Base-by-base conservation (phyloP, 2,329 filamentous ascomycete genomes). In the Alternaria rosae region DNA sequence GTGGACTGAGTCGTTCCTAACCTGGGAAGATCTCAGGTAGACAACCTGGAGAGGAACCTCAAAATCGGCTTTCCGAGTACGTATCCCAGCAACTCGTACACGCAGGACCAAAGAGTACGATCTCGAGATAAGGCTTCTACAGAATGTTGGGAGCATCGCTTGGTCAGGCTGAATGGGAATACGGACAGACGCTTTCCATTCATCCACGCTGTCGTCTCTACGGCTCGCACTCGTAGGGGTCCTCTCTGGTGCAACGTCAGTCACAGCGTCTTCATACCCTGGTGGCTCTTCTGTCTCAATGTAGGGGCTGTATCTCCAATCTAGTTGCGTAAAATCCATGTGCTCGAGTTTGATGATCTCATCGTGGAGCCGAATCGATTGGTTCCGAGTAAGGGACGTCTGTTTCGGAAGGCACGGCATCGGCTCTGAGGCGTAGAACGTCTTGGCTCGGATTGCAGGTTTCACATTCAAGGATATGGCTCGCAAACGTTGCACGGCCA, bases 381-480 rank as follows among this genome's bases (percentile, higher is more conserved):
- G 32, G 25, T 23, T 52, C 44, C 51, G 52, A 11, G 8, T 52
- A 10, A 61, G 35, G 38, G n/a, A 53, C 15, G 53, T 57, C 58
- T 57, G 58, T 12, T 61, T 61, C 44, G 52, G 53, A 20, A 53
- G 35, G 28, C 58, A 61, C 21, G 30, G 21, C 32, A 61, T 61
- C 45, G 43, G 44, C 53, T 47, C 54, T 43, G 58, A 41, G 35
- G 58, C 43, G 45, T 41, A 61, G 53, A 57, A 57, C 11, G 53
- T 57, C 45, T 61, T 61, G 41, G 28, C 53, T 47, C 58, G 58
- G 38, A 61, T 61, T 25, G 35, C 58, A 51, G 53, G 17, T 51
- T 52, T 35, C 43, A 61, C 38, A 15, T 61, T 41, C 44, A 61
- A 57, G 20, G 58, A 61, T 20, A 61, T 28, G n/a, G 54, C 30